Conservation (phyloP, 1,284 basidiomycete species). For the Grifola frondosa region DNA sequence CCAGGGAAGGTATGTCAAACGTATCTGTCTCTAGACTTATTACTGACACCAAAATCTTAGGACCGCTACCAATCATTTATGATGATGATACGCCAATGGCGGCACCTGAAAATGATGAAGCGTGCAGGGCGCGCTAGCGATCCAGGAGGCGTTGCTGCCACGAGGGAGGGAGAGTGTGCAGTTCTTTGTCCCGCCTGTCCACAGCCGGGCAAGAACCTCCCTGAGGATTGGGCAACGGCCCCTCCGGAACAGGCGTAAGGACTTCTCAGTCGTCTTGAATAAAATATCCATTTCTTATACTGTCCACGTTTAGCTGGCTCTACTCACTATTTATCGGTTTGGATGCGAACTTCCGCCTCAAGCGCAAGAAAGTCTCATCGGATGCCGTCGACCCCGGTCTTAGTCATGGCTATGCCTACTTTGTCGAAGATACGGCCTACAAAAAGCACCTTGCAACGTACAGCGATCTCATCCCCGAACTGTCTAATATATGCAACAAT, state of each 20-base stretch:
- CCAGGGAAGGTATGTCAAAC: neutral
- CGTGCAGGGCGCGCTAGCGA: slow-evolving; percentile 21
- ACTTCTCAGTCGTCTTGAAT: no score
- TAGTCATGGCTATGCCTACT: slow-evolving; percentile 23
- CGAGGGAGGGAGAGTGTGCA: slow-evolving; percentile 29
- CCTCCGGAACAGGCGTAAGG: slow-evolving; percentile 4
- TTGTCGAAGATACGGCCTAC: slow-evolving; percentile 24
- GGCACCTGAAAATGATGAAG: slow-evolving; percentile 27
- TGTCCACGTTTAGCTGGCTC: slow-evolving; percentile 14
- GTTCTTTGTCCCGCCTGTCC: slow-evolving; percentile 38
- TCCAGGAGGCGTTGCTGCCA: slow-evolving; percentile 13
- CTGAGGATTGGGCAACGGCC: slow-evolving; percentile 25
- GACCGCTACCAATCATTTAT: slow-evolving; percentile 11
- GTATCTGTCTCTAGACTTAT: no score
- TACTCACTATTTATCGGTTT: slow-evolving; percentile 20
- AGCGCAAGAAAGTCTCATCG: slow-evolving; percentile 17
- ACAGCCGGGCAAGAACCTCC: slow-evolving; percentile 32
- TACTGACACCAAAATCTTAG: slow-evolving; percentile 1
- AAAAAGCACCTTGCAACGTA: slow-evolving; percentile 13
- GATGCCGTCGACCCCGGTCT: slow-evolving; percentile 22
- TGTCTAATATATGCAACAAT: slow-evolving; percentile 9
- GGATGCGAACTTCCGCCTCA: slow-evolving; percentile 33
- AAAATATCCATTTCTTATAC: neutral
- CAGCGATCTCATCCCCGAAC: neutral
- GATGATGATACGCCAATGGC: slow-evolving; percentile 8